Percentiles rank a stretch among this genome's conserved stretches.
Evolutionary conservation across 345 rosid species (phyloP).

Genomic region (Eucalyptus rudis): DNA sequence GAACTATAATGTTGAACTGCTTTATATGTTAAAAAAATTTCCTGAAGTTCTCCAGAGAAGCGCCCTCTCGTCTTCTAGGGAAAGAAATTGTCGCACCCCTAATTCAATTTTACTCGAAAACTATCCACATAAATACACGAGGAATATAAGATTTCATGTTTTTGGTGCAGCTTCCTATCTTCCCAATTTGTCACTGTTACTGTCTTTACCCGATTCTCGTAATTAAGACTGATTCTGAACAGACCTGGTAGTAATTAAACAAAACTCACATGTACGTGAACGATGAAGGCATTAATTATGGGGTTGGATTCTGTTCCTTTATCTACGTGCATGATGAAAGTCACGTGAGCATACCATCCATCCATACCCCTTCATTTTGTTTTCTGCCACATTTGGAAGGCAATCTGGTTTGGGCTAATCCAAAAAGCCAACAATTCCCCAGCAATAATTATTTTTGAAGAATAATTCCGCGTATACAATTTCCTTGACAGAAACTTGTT

Average conservation of each 20-base stretch:
- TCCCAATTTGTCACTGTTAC: not conserved
- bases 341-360: not conserved
- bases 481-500: not conserved
- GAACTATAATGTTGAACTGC: not conserved
- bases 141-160: not conserved
- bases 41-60: not conserved
- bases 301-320: not conserved
- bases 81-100: not conserved
- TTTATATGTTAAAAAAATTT: not conserved
- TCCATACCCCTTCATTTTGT: not conserved
- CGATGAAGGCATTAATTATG: not conserved
- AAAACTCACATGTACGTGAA: not conserved
- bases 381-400: not conserved
- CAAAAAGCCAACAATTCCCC: not conserved
- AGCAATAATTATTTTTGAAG: not conserved
- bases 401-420: not conserved
- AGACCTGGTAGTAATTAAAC: not conserved
- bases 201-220: not conserved
- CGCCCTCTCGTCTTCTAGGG: not conserved
- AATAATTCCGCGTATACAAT: not conserved
- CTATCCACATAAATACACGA: not conserved
- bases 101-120: not conserved
- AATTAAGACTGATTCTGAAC: not conserved
- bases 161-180: not conserved
- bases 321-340: not conserved